Conservation (phyloP, 129 eudicot species). For the Silybum marianum region DNA sequence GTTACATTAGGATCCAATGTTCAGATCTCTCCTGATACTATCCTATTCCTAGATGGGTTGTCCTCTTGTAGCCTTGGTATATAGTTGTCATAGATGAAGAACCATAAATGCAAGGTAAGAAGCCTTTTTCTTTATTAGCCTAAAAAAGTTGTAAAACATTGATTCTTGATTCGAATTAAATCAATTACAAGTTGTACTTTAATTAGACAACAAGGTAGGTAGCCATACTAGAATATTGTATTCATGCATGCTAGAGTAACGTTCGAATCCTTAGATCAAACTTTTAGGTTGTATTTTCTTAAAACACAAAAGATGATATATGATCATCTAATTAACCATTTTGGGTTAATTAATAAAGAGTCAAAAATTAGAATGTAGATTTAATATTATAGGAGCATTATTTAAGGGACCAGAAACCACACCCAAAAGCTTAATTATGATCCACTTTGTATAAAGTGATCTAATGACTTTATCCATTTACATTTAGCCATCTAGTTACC, state of each 20-base stretch:
- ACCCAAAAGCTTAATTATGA: constrained; percentile 20
- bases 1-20: constrained; percentile 27
- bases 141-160: background rate
- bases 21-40: constrained; percentile 5
- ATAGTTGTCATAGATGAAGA: constrained; percentile 38
- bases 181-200: constrained; percentile 27
- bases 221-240: constrained; percentile 30
- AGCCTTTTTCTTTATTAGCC: constrained; percentile 41
- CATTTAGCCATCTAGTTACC: constrained; percentile 20
- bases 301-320: background rate
- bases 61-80: constrained; percentile 25
- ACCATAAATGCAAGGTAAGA: constrained; percentile 46
- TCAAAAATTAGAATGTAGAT: background rate
- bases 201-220: constrained; percentile 43
- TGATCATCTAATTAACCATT: background rate
- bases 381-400: background rate
- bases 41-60: constrained; percentile 16
- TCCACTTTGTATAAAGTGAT: constrained; percentile 35
- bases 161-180: background rate
- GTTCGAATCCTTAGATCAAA: constrained; percentile 26
- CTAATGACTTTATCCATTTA: constrained; percentile 11
- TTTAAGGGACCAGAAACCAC: constrained; percentile 16
- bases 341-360: constrained; percentile 8
- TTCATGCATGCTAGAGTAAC: constrained; percentile 25
- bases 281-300: background rate